These are phyloP conservation scores for Furcasterigmium furcatum DNA, from an alignment of 2,329 filamentous ascomycete genomes.

Conservation along the genomic window DNA sequence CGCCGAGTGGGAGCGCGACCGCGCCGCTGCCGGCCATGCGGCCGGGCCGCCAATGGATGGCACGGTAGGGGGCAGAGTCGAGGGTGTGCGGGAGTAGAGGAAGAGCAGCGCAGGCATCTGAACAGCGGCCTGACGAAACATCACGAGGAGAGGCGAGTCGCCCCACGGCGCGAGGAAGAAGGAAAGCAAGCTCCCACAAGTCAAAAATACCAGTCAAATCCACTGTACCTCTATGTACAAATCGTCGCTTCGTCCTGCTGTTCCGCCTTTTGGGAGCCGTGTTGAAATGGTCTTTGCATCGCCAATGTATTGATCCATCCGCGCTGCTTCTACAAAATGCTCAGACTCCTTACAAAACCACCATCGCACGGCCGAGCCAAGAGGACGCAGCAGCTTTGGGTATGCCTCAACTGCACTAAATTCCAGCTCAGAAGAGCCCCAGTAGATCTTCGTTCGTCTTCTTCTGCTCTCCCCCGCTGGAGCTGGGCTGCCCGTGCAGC, in stretches of 20 bases:
- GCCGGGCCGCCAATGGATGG: slow-evolving; percentile 37
- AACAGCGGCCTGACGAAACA: not conserved
- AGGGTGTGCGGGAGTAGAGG: slow-evolving; percentile 23
- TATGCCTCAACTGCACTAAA: too few species aligned
- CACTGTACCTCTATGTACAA: not conserved
- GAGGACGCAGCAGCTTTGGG: too few species aligned
- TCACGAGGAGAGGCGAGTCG: not conserved
- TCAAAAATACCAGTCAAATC: not conserved
- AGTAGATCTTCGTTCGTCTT: slow-evolving; percentile 61
- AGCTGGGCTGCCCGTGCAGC: slow-evolving; percentile 32
- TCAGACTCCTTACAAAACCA: slow-evolving; percentile 7
- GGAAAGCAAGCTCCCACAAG: not conserved
- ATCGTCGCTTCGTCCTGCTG: not conserved
- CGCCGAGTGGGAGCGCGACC: slow-evolving; percentile 77
- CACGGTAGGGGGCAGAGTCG: slow-evolving; percentile 38
- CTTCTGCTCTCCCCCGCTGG: slow-evolving; percentile 38
- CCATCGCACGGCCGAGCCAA: not conserved
- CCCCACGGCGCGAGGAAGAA: not conserved
- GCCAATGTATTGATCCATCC: slow-evolving; percentile 1
- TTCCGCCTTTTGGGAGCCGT: not conserved
- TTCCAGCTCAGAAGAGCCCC: slow-evolving; percentile 37
- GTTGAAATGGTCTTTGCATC: not conserved
- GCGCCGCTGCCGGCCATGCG: slow-evolving; percentile 24
- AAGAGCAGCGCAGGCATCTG: not conserved
- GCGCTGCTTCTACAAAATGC: slow-evolving; percentile 10